Percentiles rank a stretch among this genome's conserved stretches.
Evolutionary conservation across 768 basidiomycete species (phyloP).

Genomic region (Rickenella mellea): DNA sequence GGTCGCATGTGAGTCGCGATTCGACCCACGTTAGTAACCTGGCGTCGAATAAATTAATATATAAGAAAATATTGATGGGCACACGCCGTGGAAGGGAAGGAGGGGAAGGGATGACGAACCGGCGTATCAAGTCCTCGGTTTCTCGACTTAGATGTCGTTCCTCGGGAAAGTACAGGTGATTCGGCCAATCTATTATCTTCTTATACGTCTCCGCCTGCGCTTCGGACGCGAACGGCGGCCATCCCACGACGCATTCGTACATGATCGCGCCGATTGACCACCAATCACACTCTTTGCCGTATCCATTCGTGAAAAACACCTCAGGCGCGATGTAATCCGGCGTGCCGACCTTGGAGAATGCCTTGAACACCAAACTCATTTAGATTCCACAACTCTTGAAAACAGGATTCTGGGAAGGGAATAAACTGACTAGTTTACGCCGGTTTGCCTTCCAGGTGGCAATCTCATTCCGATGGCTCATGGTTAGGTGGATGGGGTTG

Average conservation of each 20-base stretch:
- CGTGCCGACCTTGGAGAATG: constrained; percentile 96
- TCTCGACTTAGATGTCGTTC: constrained; percentile 90
- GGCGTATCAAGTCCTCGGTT: constrained; percentile 78
- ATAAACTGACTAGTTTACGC: constrained; percentile 72
- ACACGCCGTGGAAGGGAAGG: neutral
- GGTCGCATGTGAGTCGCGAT: constrained; percentile 66
- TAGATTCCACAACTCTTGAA: constrained; percentile 1
- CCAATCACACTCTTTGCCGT: constrained; percentile 98
- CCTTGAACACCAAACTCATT: constrained; percentile 43
- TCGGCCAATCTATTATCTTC: constrained; percentile 93
- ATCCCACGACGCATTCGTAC: constrained; percentile 97
- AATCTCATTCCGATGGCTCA: constrained; percentile 87
- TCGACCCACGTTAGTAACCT: constrained; percentile 84
- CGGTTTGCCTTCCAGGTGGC: constrained; percentile 99
- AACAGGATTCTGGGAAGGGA: neutral
- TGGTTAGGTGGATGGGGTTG: constrained; percentile 93
- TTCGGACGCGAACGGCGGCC: constrained; percentile 95
- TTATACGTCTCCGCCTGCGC: constrained; percentile 96
- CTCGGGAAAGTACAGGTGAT: constrained; percentile 82
- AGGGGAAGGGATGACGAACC: constrained; percentile 42
- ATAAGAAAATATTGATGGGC: constrained; percentile 3
- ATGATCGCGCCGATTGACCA: constrained; percentile 98
- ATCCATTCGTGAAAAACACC: constrained; percentile 94
- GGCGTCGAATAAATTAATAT: neutral
- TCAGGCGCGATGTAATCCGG: constrained; percentile 96